These are phyloP conservation scores for Colletotrichum lindemuthianum DNA, from an alignment of 2,329 filamentous ascomycete species.

Conservation along the genomic window DNA sequence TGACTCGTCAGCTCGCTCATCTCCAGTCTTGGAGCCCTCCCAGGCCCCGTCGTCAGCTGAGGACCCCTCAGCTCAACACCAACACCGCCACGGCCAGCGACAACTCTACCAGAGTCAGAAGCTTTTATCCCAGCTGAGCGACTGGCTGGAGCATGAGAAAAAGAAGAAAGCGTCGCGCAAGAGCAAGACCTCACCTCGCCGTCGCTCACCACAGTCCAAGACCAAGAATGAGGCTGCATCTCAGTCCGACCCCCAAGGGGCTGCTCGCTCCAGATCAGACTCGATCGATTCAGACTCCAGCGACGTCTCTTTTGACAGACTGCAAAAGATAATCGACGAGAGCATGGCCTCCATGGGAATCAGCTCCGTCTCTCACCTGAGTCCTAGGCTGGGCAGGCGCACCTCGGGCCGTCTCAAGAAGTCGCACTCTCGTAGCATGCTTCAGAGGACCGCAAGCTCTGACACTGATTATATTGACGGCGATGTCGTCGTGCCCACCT, in stretches of 20 bases:
- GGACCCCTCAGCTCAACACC: slow-evolving; percentile 40
- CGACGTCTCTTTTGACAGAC: slow-evolving; percentile 78
- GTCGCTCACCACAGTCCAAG: slow-evolving; percentile 47
- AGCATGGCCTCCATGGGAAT: slow-evolving; percentile 67
- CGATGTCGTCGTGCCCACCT: slow-evolving; percentile 85
- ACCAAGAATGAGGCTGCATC: slow-evolving; percentile 14
- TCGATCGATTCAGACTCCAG: slow-evolving; percentile 75
- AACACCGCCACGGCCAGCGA: slow-evolving; percentile 45
- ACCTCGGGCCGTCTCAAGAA: slow-evolving; percentile 50
- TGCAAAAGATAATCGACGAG: slow-evolving; percentile 83
- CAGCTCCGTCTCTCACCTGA: slow-evolving; percentile 54
- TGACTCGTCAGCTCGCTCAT: slow-evolving; percentile 55
- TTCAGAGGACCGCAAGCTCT: slow-evolving; percentile 69
- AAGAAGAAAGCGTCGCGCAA: slow-evolving; percentile 69
- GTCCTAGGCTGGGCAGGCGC: slow-evolving; percentile 54
- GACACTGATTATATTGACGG: slow-evolving; percentile 87
- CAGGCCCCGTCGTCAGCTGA: slow-evolving; percentile 37
- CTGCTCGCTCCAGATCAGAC: slow-evolving; percentile 50
- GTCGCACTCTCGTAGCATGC: slow-evolving; percentile 50
- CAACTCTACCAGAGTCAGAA: slow-evolving; percentile 59
- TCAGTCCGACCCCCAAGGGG: slow-evolving; percentile 14
- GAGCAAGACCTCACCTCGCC: slow-evolving; percentile 53
- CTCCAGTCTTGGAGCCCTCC: slow-evolving; percentile 50
- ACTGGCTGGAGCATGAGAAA: slow-evolving; percentile 87
- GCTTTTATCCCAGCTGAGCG: slow-evolving; percentile 77